phyloP scores from a whole-genome alignment of 208 protist species.

The Leishmania martiniquensis region DNA sequence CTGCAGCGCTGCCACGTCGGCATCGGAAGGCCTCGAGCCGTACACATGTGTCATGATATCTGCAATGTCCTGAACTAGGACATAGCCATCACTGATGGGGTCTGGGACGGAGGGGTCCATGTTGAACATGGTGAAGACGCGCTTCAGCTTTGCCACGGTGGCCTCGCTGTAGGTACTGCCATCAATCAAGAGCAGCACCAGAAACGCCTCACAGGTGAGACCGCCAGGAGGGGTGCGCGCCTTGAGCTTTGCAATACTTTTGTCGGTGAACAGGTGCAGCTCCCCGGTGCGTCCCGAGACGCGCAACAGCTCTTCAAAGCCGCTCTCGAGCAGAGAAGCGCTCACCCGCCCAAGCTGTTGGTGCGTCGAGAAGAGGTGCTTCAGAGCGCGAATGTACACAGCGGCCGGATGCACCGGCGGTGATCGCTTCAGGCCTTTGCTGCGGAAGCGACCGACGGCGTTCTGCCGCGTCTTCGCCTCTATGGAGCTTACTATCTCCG shows the following conservation, averaged over 20 bases:
- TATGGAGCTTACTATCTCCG: conserved; percentile 43
- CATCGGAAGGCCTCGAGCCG: conserved; percentile 24
- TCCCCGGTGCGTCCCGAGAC: conserved; percentile 29
- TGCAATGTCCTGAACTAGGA: conserved; percentile 50
- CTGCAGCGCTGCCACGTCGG: conserved; percentile 36
- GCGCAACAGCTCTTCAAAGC: conserved; percentile 44
- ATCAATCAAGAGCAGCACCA: conserved; percentile 63
- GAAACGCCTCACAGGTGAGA: conserved; percentile 64
- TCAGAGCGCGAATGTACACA: conserved; percentile 71
- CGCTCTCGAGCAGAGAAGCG: conserved; percentile 15
- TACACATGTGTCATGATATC: conserved; percentile 52
- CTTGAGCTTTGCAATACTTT: conserved; percentile 42
- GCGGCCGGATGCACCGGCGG: conserved; percentile 59
- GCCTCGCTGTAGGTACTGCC: conserved; percentile 48
- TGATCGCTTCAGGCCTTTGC: conserved; percentile 13
- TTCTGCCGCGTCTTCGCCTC: conserved; percentile 61
- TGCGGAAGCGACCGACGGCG: conserved; percentile 42
- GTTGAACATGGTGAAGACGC: conserved; percentile 75
- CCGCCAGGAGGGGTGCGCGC: conserved; percentile 39
- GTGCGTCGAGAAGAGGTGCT: conserved; percentile 51
- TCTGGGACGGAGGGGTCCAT: conserved; percentile 34
- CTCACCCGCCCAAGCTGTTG: conserved; percentile 10
- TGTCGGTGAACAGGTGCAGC: conserved; percentile 12
- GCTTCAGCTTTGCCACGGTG: conserved; percentile 37
- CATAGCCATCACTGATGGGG: conserved; percentile 35